Conservation (phyloP, 805 yeast species). For the Starmerella khaoyaiensis region DNA sequence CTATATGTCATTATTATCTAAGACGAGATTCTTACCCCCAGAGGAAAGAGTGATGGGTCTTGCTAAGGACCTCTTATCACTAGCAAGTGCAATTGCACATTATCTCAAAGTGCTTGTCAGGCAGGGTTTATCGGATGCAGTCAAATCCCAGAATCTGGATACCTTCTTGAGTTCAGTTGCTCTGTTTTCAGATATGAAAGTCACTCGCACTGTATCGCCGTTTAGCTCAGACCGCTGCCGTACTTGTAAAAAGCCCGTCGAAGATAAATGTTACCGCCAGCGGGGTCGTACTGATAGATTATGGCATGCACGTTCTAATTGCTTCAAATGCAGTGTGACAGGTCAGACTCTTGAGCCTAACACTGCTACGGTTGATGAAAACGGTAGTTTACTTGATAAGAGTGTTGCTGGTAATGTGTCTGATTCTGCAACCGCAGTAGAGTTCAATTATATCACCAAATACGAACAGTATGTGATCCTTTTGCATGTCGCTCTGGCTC, state of each 20-base stretch:
- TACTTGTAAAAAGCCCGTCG: slow-evolving; percentile 61
- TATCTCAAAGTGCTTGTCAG: slow-evolving; percentile 75
- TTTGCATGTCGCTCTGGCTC: slow-evolving; percentile 67
- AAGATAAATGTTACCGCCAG: slow-evolving; percentile 55
- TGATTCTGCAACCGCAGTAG: slow-evolving; percentile 14
- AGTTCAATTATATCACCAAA: slow-evolving; percentile 50
- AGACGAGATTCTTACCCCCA: slow-evolving; percentile 29
- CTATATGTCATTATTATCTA: slow-evolving; percentile 70
- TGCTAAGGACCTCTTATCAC: slow-evolving; percentile 42
- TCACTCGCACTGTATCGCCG: slow-evolving; percentile 28
- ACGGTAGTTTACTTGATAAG: slow-evolving; percentile 5
- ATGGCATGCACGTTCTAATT: slow-evolving; percentile 56
- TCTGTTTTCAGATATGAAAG: slow-evolving; percentile 38
- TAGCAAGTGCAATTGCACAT: slow-evolving; percentile 86
- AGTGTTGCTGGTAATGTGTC: neutral
- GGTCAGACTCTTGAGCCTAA: slow-evolving; percentile 5
- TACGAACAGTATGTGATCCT: slow-evolving; percentile 63
- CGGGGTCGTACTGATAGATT: slow-evolving; percentile 39
- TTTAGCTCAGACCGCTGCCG: slow-evolving; percentile 62
- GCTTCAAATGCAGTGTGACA: slow-evolving; percentile 47
- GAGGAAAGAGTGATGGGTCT: slow-evolving; percentile 17
- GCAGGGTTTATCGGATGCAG: slow-evolving; percentile 62
- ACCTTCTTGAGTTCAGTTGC: slow-evolving; percentile 34
- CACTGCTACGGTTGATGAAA: slow-evolving; percentile 5
- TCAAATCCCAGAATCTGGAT: slow-evolving; percentile 55